Evolutionary conservation across 2,329 filamentous ascomycete species (phyloP), one percentile per base, ranked within the genome.

Genomic region (Colletotrichum liriopes): DNA sequence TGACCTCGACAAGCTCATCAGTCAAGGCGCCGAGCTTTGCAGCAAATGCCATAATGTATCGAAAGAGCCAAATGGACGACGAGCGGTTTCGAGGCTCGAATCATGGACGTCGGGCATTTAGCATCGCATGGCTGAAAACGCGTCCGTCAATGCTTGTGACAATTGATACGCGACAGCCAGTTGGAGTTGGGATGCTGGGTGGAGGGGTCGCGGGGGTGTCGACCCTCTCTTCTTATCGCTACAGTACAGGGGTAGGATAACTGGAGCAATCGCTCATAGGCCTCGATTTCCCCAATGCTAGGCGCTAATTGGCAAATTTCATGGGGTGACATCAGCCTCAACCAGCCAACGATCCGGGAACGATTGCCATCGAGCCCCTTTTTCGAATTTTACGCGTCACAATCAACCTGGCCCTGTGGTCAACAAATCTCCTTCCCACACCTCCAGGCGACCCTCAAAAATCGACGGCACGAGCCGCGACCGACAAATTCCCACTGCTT

Each of bases 1-100:
- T 84, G 52, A 88, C 85, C 51, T 88, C 86, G 73, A 97, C 87
- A 41, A 98, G 88, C 78, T 94, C 90, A 73, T 93, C 92, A 1
- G 90, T 90, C 76, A 95, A 85, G 67, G 87, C 85, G 59, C 86
- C 88, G 67, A 95, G 82, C 78, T 86, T 88, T 74, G 91, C 90
- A 76, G 91, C 87, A 81, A 93, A 91, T 45, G 93, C 90, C 93
- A 97, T 97, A 43, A 61, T 69, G 16, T 35, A 29, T 16, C n/a
- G 35, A 69, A 47, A 55, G 41, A 37, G 58, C 52, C 52, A 43
- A 47, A 20, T 9, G 37, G 23, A 35, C 47, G 67, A 43, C 55
- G n/a, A 41, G 5, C 47, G 47, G 39, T n/a, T 51, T 8, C 26
- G 12, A 37, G 41, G 5, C 20, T 66, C 35, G 58, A 45, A n/a